Base-by-base conservation (phyloP, 2,329 filamentous ascomycete genomes). In the Fusarium coffeatum region DNA sequence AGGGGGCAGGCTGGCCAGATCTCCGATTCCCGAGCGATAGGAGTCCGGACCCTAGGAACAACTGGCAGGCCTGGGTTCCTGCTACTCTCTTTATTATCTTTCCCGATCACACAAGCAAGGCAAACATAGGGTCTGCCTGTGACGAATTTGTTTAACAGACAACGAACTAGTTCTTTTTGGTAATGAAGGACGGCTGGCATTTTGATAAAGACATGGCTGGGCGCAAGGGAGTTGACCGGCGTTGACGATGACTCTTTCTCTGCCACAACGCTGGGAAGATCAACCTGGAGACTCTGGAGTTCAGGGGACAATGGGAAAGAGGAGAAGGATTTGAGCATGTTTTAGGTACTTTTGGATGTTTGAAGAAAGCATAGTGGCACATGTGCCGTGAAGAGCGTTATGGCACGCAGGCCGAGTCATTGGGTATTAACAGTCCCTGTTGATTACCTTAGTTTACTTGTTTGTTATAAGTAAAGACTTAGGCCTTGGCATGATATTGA, bases 1-100 rank as follows among this genome's bases (percentile, higher is more conserved):
- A 27, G 92, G 92, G 48, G 92, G 92, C 49, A 86, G 91, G 72
- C 85, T 95, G 76, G 89, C 89, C 65, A 89, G 86, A 80, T 86
- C 86, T 74, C 86, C 87, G 74, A 89, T 89, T 78, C 87, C 87
- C 74, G 87, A 89, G 80, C 85, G 83, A 78, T 88, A 88, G 85
- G 83, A 82, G 77, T 76, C 79, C 58, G 76, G 75, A 75, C 73
- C 80, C 68, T 81, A 77, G 80, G 78, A 80, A 72, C 76, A 80
- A 75, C 71, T 81, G 76, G 76, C 78, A 68, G 76, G 77, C 69
- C 72, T 81, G 65, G 73, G 77, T 69, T 74, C 81, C 56, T 82
- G 79, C 71, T 77, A 80, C 69, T 76, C 78, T 63, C 64, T 78
- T 58, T 73, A 79, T 50, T 75, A 80, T 54, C 48, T 76, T 59